Evolutionary conservation across 306 rosid species (phyloP).

Genomic region (Glycine soja): DNA sequence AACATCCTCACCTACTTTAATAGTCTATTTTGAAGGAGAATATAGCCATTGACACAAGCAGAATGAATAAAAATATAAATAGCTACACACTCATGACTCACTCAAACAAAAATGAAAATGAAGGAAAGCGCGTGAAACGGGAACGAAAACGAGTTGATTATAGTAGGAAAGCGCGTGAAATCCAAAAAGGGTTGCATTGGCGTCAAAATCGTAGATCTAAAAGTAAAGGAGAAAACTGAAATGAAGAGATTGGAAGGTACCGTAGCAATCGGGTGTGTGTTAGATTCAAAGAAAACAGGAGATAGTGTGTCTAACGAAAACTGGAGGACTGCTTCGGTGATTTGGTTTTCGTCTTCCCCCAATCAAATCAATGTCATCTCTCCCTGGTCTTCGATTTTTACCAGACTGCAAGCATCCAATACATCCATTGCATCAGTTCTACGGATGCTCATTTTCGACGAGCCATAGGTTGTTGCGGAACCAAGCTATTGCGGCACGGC

Average conservation of each 20-base stretch:
- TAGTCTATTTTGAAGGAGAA: neutral
- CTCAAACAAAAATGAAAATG: neutral
- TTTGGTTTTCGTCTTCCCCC: neutral
- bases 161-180: neutral
- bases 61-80: neutral
- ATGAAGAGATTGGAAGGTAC: neutral
- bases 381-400: conserved; percentile 79
- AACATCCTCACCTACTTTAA: conserved; percentile 4
- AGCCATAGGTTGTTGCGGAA: no score
- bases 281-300: conserved; percentile 38
- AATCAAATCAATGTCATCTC: conserved; percentile 61
- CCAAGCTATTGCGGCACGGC: no score
- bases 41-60: neutral
- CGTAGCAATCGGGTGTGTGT: conserved; percentile 24
- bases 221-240: neutral
- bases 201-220: conserved; percentile 38
- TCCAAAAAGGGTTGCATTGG: neutral
- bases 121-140: neutral
- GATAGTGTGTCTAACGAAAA: neutral
- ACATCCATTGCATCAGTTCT: conserved; percentile 31
- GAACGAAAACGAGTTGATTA: conserved; percentile 1
- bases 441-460: no score
- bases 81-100: neutral
- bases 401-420: conserved; percentile 68
- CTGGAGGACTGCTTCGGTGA: neutral